Evolutionary conservation across 2,329 filamentous ascomycete genomes (phyloP).

Genomic region (Lecanoromycetidae sp.): DNA sequence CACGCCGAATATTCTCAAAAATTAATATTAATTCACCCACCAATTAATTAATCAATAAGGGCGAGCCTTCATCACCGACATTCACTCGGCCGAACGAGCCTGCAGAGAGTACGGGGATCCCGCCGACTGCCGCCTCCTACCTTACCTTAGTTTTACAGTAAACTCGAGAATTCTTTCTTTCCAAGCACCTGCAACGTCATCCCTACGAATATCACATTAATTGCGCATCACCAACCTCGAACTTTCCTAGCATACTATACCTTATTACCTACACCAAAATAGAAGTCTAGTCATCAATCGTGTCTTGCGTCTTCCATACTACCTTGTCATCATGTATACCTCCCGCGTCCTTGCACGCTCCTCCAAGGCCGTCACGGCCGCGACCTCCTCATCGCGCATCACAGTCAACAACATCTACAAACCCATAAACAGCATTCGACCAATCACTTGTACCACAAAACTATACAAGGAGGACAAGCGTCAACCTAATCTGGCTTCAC

Average conservation of each 20-base stretch:
- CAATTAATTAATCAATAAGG: too few relatives aligned
- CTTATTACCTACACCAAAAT: neutral
- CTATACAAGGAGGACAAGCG: slow-evolving; percentile 18
- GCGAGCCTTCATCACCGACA: too few relatives aligned
- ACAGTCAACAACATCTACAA: slow-evolving; percentile 1
- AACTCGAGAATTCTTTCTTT: too few relatives aligned
- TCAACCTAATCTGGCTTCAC: slow-evolving; percentile 8
- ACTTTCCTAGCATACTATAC: too few relatives aligned
- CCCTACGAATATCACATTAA: neutral
- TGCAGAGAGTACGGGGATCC: neutral
- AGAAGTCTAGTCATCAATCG: too few relatives aligned
- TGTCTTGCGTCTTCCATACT: neutral
- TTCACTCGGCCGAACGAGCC: too few relatives aligned
- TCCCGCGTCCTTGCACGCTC: slow-evolving; percentile 7
- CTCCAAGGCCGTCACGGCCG: neutral
- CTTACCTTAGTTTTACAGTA: too few relatives aligned
- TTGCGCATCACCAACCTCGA: neutral
- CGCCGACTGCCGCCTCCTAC: neutral
- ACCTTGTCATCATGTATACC: slow-evolving; percentile 3
- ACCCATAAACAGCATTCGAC: slow-evolving; percentile 12
- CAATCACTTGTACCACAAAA: slow-evolving; percentile 17
- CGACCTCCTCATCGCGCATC: neutral
- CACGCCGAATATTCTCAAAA: too few relatives aligned
- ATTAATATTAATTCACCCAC: too few relatives aligned
- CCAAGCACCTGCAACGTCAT: slow-evolving; percentile 8